Evolutionary conservation across 139 green algal genomes (phyloP), one percentile per base, ranked within the genome.

Genomic region (Volvox africanus): DNA sequence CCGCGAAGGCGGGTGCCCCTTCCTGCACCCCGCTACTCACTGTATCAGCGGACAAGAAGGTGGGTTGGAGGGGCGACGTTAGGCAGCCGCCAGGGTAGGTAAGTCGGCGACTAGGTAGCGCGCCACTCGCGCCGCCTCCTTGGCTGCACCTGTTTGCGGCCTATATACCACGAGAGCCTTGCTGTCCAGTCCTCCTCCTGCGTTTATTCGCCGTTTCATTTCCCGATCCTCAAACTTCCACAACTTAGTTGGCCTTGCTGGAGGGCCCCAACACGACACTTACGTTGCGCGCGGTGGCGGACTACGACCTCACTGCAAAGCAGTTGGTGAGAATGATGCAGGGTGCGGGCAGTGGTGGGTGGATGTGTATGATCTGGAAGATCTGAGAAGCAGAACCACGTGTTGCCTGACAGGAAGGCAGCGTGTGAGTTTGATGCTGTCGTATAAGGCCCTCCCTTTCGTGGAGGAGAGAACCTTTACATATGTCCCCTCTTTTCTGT

Each of bases 181-280:
- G 24, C 61, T 14, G 0, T 44, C 44, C 55, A 24, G 32, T 12
- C n/a, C 24, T 26, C 80, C 37, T 26, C 80, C 44, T 44, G 17
- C 80, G 16, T 50, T 68, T 14, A 28, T n/a, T 1, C 19, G 14
- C 2, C 76, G 2, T 61, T 33, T 2, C 6, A 35, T 20, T 44
- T 55, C 9, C 44, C 44, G 5, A 55, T 55, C 76, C 76, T 36
- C 33, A 2, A 30, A 35, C 33, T 26, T 2, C 24, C 32, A 14
- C n/a, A 3, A 35, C 32, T 44, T 35, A 89, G 83, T 11, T 85
- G 30, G 79, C 67, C 0, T 75, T 94, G 86, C 62, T 94, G 24
- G 92, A 94, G n/a, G 92, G 92, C 2, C 76, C 85, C 32, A 78
- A 92, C 78, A 92, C 88, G 50, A 78, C 89, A 71, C 80, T 94